Evolutionary conservation across 2,329 filamentous ascomycete genomes (phyloP), one percentile per base, ranked within the genome.

Genomic region (Verticillium isaacii): DNA sequence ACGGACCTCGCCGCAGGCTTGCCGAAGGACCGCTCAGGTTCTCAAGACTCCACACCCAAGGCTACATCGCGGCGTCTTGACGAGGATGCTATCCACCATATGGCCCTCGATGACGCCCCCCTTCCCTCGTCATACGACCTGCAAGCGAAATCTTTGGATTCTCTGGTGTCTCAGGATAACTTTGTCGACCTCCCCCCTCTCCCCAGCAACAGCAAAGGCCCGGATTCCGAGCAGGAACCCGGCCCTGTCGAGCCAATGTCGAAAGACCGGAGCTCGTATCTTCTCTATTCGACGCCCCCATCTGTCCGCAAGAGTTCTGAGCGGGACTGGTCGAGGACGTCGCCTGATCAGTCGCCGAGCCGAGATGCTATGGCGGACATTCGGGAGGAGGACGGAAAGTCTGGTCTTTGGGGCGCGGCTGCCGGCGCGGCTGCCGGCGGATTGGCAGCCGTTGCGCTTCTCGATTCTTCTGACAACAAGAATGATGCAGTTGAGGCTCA

Each of bases 31-130:
- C 70, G 82, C 32, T 75, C 87, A 9, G 88, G 81, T 55, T 91
- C 88, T 6, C 79, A 87, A 66, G 85, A 91, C 69, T 82, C 83
- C 0, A 93, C 90, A 1, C 90, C 90, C 1, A 90, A 86, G 64
- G 88, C 88, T 5, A 81, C 79, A 19, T 25, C 25, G 25, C 54
- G 54, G 9, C 19, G 19, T 6, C 25, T 41, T 73, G 78, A 11
- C 83, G 82, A 59, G 71, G 75, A 15, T 61, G 74, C 56, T 68
- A 41, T 58, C 57, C 36, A 39, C 17, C 45, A 45, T 17, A 6
- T 32, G 17, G 23, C 68, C 2, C 34, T 62, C 59, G 64, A 69
- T 37, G 66, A 61, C 41, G 66, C 63, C 9, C 58, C 58, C n/a
- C 58, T 59, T 57, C 67, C 66, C 23, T 57, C 68, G 56, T 65